Evolutionary conservation across 768 basidiomycete species (phyloP).

Genomic region (Fomitopsis serialis): DNA sequence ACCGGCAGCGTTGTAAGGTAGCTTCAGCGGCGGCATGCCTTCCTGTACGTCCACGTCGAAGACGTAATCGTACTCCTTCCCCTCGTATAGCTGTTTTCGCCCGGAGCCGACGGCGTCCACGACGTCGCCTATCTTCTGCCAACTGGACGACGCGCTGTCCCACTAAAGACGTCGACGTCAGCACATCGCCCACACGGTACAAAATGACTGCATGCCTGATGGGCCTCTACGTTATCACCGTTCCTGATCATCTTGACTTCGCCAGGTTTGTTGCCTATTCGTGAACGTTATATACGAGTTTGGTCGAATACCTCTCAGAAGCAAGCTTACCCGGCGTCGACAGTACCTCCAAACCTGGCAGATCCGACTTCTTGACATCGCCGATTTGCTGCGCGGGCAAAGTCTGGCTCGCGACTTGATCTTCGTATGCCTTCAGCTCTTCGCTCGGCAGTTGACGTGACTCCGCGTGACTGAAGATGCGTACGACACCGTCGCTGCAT

Average conservation of each 20-base stretch:
- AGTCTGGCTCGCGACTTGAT: conserved; percentile 69
- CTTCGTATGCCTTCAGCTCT: conserved; percentile 67
- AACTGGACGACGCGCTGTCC: conserved; percentile 60
- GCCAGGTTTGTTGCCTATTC: conserved; percentile 82
- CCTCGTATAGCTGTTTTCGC: conserved; percentile 88
- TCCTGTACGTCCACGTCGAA: conserved; percentile 97
- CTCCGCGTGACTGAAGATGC: conserved; percentile 75
- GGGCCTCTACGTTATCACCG: conserved; percentile 77
- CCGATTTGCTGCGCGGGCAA: conserved; percentile 85
- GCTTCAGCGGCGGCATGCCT: conserved; percentile 85
- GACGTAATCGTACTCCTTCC: conserved; percentile 98
- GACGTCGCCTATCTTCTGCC: conserved; percentile 95
- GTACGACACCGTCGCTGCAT: conserved; percentile 80
- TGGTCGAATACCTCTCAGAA: not conserved
- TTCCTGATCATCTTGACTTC: conserved; percentile 91
- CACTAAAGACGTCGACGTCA: conserved; percentile 46
- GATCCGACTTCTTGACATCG: conserved; percentile 87
- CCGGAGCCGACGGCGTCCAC: conserved; percentile 89
- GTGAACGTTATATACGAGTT: not conserved
- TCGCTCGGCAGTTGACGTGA: conserved; percentile 67
- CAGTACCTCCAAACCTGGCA: conserved; percentile 84
- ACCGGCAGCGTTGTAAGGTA: conserved; percentile 92
- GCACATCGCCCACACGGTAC: not conserved
- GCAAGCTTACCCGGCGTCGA: conserved; percentile 54
- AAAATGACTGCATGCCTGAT: conserved; percentile 54